Evolutionary conservation across 73 alveolate genomes (phyloP), one percentile per base, ranked within the genome.

Genomic region (Paramecium sexaurelia): DNA sequence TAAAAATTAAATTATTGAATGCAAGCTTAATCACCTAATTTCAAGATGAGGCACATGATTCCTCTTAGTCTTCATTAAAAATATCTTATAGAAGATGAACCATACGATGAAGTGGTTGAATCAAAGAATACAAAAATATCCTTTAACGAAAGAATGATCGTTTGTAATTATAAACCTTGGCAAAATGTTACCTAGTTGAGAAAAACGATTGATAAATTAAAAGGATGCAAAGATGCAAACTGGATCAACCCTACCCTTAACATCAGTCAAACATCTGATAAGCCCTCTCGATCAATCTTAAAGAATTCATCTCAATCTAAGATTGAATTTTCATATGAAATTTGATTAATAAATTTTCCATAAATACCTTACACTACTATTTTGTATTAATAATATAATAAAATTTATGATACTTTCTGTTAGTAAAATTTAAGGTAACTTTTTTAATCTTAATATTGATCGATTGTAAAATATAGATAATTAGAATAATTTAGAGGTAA

Each of bases 61-160:
- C 83, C 83, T 26, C 83, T 61, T 11, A 61, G 83, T 32, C 45
- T 61, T 61, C 41, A 61, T 61, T 61, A 61, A 26, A 61, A 61
- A 61, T 61, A 61, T 13, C 19, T 61, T 61, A 32, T 29, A 26
- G 83, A 61, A 32, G 83, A 61, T 26, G 83, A 61, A 24, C 83
- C 83, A 2, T 5, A 11, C 5, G 83, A 61, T 0, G 39, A 29
- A 11, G n/a, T 29, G 26, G 9, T 61, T 11, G 83, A 61, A 0
- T 29, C 1, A 24, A 6, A 29, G 0, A 26, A 5, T 8, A 29
- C 22, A 1, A 26, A 32, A 61, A 61, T 61, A 10, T 26, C 83
- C 1, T 61, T 61, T 61, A 61, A 61, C 10, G 83, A 61, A 61
- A 61, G 26, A 26, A 26, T 61, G 19, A 61, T 61, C 26, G 83